These are phyloP conservation scores for Fusarium globosum DNA, from an alignment of 2,329 filamentous ascomycete species.

Conservation along the genomic window DNA sequence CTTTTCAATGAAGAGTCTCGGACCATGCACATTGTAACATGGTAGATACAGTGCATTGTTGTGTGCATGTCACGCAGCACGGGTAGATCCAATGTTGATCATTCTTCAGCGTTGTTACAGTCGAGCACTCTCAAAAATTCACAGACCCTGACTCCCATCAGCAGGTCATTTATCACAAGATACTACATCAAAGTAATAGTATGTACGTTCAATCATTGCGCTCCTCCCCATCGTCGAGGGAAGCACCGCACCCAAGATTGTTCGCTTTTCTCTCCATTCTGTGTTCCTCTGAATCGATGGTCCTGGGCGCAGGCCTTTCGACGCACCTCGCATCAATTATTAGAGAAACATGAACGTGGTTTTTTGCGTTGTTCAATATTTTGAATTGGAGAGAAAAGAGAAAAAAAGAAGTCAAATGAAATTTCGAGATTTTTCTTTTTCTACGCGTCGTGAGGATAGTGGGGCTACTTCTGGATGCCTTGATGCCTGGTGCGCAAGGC, in stretches of 20 bases:
- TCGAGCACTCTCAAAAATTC: neutral
- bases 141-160: neutral
- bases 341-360: conserved; percentile 56
- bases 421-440: conserved; percentile 37
- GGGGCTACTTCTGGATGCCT: conserved; percentile 36
- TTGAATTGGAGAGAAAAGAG: conserved; percentile 45
- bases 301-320: conserved; percentile 57
- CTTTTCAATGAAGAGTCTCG: neutral
- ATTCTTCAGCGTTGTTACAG: neutral
- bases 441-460: conserved; percentile 23
- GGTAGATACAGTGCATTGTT: neutral
- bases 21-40: too few species aligned
- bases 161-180: conserved; percentile 13
- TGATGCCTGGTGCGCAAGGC: conserved; percentile 34
- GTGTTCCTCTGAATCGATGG: conserved; percentile 58
- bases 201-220: conserved; percentile 71
- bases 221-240: conserved; percentile 63
- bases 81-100: neutral
- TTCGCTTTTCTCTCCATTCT: conserved; percentile 66
- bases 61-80: neutral
- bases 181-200: conserved; percentile 13
- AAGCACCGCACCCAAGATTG: conserved; percentile 71
- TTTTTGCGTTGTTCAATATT: conserved; percentile 62
- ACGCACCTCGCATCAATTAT: conserved; percentile 61
- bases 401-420: conserved; percentile 17